Base-by-base conservation (phyloP, 352 stramenopile species). In the Elongisporangium anandrum region DNA sequence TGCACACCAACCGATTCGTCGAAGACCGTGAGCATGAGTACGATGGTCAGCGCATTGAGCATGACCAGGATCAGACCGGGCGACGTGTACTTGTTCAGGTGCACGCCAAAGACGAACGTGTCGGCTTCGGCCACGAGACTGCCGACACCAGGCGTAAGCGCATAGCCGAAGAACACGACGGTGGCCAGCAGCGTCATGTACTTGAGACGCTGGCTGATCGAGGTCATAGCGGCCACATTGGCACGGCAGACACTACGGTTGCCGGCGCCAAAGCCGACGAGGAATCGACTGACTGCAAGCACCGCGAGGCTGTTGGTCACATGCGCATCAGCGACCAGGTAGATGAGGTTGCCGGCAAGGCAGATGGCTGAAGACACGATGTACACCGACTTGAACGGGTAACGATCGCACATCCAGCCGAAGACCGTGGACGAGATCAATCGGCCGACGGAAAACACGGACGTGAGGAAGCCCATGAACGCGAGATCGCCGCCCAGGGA, bases 381-480 rank as follows among this genome's bases (percentile, higher is more conserved):
- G 54, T 93, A 93, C 17, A 93, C 84, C 26, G 72, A 87, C 64
- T 81, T 82, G 63, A 91, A 93, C 55, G 84, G 84, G 67, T 88
- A 92, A 52, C 57, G 80, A 54, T 93, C 84, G 69, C 84, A 90
- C 75, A 93, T 89, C 84, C 84, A 93, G 61, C 84, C 84, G 51
- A 93, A 91, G 22, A 91, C 60, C 1, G 76, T 90, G 49, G 81
- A 93, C 52, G 84, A 93, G 58, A 93, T 88, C 54, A 93, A 72
- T 12, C 84, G 61, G 2, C 84, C 84, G n/a, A 93, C 81, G 9
- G 77, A 90, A 63, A 93, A 93, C 47, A 91, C 74, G 21, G 84
- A 93, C 41, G 84, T 93, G 47, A 93, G 70, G 52, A 94, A 48
- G 0, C 81, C 84, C 84, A 94, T 94, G 63, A 87, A 90, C 59